phyloP scores from a whole-genome alignment of 768 basidiomycete genomes.

The Auricularia sp. region DNA sequence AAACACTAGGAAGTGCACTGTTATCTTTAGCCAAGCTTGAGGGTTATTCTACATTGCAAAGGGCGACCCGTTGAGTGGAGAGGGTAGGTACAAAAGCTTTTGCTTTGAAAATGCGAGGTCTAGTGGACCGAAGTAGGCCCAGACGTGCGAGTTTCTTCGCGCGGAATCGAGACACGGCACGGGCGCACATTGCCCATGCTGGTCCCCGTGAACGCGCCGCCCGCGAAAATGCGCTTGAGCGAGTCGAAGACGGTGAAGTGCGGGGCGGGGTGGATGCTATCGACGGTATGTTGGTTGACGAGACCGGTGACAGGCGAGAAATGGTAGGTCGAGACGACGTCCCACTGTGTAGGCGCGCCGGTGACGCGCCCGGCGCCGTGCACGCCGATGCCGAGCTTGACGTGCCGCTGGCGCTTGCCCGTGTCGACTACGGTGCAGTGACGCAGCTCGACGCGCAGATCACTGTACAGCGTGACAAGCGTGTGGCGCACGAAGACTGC shows the following conservation, averaged over 20 bases:
- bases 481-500: constrained; percentile 62
- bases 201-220: not conserved
- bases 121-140: not conserved
- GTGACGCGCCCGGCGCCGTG: constrained; percentile 54
- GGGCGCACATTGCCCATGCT: not conserved
- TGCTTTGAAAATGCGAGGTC: no score
- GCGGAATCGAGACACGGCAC: not conserved
- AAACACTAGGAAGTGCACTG: no score
- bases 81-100: no score
- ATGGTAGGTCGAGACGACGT: constrained; percentile 64
- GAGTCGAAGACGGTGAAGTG: constrained; percentile 61
- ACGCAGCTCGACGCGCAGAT: constrained; percentile 45
- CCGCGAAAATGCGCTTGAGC: constrained; percentile 17
- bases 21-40: no score
- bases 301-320: constrained; percentile 61
- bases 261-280: constrained; percentile 72
- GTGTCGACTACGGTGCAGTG: constrained; percentile 28
- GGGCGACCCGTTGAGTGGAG: no score
- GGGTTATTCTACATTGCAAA: no score
- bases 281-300: constrained; percentile 52
- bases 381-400: constrained; percentile 46
- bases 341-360: constrained; percentile 55
- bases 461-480: constrained; percentile 63
- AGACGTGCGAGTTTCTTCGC: not conserved
- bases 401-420: constrained; percentile 43